phyloP scores from a whole-genome alignment of 306 rosid genomes.

The Dalbergia cultrata region DNA sequence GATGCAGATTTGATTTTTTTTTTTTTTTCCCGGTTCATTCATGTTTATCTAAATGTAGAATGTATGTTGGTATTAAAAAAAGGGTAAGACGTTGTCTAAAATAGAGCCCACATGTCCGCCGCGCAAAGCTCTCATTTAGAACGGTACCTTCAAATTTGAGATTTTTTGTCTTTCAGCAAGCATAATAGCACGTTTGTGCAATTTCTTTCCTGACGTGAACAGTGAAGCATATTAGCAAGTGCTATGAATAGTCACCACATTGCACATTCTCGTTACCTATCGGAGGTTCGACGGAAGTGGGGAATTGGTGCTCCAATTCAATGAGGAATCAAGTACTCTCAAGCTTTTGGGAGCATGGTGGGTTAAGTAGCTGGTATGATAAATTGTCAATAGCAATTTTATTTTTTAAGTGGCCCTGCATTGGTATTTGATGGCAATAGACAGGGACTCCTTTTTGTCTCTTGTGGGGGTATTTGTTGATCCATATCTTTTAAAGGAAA shows the following conservation, averaged over 20 bases:
- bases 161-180: not conserved
- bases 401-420: conserved; percentile 1
- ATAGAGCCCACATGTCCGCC: not conserved
- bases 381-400: conserved; percentile 39
- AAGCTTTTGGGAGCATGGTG: conserved; percentile 5
- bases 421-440: conserved; percentile 45
- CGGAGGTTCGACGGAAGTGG: conserved; percentile 48
- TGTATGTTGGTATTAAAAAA: not conserved
- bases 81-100: not conserved
- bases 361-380: conserved; percentile 33
- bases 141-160: not conserved
- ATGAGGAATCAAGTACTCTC: conserved; percentile 42
- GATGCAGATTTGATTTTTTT: too few relatives aligned
- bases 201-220: conserved; percentile 13
- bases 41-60: not conserved
- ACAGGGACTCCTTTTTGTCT: conserved; percentile 44
- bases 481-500: not conserved
- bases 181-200: not conserved
- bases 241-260: conserved; percentile 23
- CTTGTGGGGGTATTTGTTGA: conserved; percentile 29
- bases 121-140: not conserved
- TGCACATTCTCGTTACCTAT: conserved; percentile 11
- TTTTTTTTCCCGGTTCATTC: not conserved
- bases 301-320: conserved; percentile 50
- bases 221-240: conserved; percentile 14